Evolutionary conservation across 2,329 filamentous ascomycete species (phyloP).

Genomic region (Trichoderma hamatum): DNA sequence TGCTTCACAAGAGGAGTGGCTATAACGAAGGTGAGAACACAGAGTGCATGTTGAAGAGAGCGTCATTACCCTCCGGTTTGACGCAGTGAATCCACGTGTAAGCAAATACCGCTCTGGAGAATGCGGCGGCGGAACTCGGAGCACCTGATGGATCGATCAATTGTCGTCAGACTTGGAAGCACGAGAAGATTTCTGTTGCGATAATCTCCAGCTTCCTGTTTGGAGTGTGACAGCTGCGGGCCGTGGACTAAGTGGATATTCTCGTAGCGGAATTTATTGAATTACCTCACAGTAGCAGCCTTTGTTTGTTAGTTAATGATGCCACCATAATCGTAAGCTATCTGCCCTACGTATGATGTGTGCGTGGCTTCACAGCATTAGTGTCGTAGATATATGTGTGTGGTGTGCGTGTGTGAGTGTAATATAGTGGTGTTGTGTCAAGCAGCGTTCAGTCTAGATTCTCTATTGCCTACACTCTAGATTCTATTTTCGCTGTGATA

Average conservation of each 20-base stretch:
- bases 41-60: not conserved
- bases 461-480: not conserved
- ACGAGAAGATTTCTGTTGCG: not conserved
- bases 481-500: not conserved
- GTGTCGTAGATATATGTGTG: not conserved
- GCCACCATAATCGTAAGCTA: not conserved
- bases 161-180: not conserved
- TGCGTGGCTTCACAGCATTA: not conserved
- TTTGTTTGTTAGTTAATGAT: not conserved
- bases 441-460: not conserved
- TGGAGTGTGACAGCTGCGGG: not conserved
- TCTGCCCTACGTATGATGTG: not conserved
- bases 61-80: no score
- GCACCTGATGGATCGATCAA: slow-evolving; percentile 8
- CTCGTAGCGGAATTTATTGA: not conserved
- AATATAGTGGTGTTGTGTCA: not conserved
- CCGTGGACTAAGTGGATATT: not conserved
- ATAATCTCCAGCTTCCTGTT: not conserved
- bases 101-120: not conserved
- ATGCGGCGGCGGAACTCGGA: not conserved
- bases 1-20: not conserved
- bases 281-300: not conserved
- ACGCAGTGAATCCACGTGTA: not conserved
- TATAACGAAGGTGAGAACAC: not conserved
- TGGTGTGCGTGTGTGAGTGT: not conserved